These are phyloP conservation scores for Metschnikowia matae DNA, from an alignment of 805 yeast genomes.

Conservation along the genomic window DNA sequence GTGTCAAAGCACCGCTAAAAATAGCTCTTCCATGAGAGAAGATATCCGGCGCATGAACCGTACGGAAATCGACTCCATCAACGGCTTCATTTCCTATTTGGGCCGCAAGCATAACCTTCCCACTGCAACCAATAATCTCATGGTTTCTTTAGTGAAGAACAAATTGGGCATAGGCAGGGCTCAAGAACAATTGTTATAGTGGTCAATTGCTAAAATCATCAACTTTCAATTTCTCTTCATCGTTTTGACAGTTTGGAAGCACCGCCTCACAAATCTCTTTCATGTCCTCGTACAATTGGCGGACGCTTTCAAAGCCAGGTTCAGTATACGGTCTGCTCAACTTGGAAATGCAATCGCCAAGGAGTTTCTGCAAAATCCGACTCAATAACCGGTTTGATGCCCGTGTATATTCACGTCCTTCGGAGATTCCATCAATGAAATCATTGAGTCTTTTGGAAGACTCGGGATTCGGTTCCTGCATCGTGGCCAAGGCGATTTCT, in stretches of 20 bases:
- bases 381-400: slow-evolving; percentile 27
- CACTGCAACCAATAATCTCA: slow-evolving; percentile 44
- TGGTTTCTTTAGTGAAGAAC: slow-evolving; percentile 44
- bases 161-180: slow-evolving; percentile 30
- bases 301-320: slow-evolving; percentile 17
- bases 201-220: neutral
- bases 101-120: slow-evolving; percentile 44
- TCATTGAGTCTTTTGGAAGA: slow-evolving; percentile 32
- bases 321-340: slow-evolving; percentile 4
- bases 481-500: slow-evolving; percentile 65
- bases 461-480: slow-evolving; percentile 35
- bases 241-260: neutral
- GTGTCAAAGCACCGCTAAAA: slow-evolving; percentile 43
- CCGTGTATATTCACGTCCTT: slow-evolving; percentile 38
- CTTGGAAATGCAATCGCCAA: slow-evolving; percentile 21
- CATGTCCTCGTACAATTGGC: slow-evolving; percentile 25
- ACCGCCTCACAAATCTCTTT: slow-evolving; percentile 21
- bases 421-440: slow-evolving; percentile 45
- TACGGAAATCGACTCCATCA: slow-evolving; percentile 79
- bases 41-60: slow-evolving; percentile 53
- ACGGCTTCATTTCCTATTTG: slow-evolving; percentile 66
- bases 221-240: neutral
- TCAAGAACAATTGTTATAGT: slow-evolving; percentile 18
- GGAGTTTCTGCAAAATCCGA: slow-evolving; percentile 30
- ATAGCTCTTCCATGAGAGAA: slow-evolving; percentile 67